Evolutionary conservation across 2,329 filamentous ascomycete species (phyloP).

Genomic region (Alternaria atra): DNA sequence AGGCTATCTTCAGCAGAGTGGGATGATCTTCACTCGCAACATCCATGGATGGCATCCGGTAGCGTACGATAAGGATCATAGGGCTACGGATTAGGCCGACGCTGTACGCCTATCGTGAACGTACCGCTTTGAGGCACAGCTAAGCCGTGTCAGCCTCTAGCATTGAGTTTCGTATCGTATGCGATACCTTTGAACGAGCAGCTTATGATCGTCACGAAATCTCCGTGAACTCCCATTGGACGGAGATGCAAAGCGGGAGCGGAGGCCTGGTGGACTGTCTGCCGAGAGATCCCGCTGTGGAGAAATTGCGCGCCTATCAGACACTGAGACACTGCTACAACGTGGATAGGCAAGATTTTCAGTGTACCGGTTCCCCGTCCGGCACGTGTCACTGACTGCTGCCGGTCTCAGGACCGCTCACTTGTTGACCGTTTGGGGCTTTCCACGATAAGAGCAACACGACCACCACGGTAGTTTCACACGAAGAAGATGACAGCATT

Average conservation of each 20-base stretch:
- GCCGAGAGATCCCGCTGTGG: conserved; percentile 35
- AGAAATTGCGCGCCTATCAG: conserved; percentile 19
- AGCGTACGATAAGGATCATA: neutral
- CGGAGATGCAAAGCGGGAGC: conserved; percentile 15
- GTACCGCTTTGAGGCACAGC: conserved; percentile 7
- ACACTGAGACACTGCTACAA: conserved; percentile 8
- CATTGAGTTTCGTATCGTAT: conserved; percentile 11
- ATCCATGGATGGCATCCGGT: conserved; percentile 1
- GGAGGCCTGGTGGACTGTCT: conserved; percentile 17
- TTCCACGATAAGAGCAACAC: conserved; percentile 25
- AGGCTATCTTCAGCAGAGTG: neutral
- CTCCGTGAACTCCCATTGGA: conserved; percentile 25
- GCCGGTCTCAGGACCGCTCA: conserved; percentile 5
- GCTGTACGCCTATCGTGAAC: conserved; percentile 16
- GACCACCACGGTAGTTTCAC: conserved; percentile 16
- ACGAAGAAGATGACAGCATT: conserved; percentile 36
- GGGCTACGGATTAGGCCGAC: neutral
- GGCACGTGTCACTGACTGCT: conserved; percentile 14
- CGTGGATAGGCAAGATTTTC: neutral
- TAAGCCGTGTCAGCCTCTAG: neutral
- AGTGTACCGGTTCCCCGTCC: conserved; percentile 20
- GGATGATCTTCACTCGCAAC: neutral
- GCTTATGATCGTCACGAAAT: conserved; percentile 23
- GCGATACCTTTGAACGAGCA: conserved; percentile 12
- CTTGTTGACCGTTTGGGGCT: conserved; percentile 14